Percentiles rank a stretch among this genome's conserved stretches.
phyloP scores from a whole-genome alignment of 805 yeast genomes.

The Candida arabinofermentans region DNA sequence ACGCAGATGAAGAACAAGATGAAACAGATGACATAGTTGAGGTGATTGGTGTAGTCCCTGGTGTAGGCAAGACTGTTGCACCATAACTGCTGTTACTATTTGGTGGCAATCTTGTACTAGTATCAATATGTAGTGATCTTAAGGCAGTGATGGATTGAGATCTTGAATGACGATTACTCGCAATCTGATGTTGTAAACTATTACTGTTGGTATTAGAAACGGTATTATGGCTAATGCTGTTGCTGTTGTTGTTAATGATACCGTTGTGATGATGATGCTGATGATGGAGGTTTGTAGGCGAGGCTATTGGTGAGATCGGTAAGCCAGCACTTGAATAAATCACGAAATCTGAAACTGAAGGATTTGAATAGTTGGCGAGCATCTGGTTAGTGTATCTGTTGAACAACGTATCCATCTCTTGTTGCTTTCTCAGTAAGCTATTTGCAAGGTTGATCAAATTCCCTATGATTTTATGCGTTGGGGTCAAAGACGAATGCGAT shows the following conservation, averaged over 20 bases:
- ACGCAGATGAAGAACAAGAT: constrained; percentile 2
- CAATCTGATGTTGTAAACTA: no score
- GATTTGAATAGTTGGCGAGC: not conserved
- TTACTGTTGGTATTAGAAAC: no score
- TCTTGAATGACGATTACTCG: constrained; percentile 13
- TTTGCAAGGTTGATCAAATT: constrained; percentile 25
- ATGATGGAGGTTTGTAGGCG: constrained; percentile 23
- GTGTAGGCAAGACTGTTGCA: constrained; percentile 23
- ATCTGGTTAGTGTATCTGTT: constrained; percentile 7
- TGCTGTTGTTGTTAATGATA: no score
- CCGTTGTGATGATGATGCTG: constrained; percentile 12
- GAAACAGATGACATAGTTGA: constrained; percentile 10
- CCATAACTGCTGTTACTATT: no score
- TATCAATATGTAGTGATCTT: constrained; percentile 19
- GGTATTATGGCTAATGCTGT: no score
- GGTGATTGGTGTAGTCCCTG: constrained; percentile 29
- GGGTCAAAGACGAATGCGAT: not conserved
- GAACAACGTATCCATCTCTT: constrained; percentile 15
- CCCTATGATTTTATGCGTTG: constrained; percentile 15
- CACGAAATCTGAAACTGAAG: constrained; percentile 20
- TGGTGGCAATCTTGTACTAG: constrained; percentile 8
- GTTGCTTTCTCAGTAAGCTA: constrained; percentile 21
- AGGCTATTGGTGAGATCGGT: constrained; percentile 11
- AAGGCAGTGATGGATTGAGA: constrained; percentile 22
- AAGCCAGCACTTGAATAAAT: constrained; percentile 9